Percentiles rank a stretch among this genome's conserved stretches.
phyloP scores from a whole-genome alignment of 2,329 filamentous ascomycete species.

The Keithomyces neogunnii region DNA sequence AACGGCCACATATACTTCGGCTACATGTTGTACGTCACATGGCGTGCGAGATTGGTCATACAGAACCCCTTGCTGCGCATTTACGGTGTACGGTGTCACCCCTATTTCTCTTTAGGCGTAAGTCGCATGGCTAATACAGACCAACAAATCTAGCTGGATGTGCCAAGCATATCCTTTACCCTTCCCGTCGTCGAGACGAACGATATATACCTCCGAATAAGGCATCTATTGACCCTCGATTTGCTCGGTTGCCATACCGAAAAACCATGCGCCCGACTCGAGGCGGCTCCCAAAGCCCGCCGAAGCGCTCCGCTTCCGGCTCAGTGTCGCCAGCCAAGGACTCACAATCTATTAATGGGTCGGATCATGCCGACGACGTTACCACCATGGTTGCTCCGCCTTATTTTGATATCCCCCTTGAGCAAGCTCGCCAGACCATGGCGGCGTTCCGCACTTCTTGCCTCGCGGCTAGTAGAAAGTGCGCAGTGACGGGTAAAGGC shows the following conservation, averaged over 20 bases:
- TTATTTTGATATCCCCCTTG: neutral
- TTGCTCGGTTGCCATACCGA: slow-evolving; percentile 6
- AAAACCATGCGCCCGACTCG: neutral
- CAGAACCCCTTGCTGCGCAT: too few relatives aligned
- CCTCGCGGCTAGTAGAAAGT: neutral
- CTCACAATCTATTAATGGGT: neutral
- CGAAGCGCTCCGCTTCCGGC: neutral
- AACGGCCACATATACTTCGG: too few relatives aligned
- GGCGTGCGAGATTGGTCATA: too few relatives aligned
- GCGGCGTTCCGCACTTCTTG: neutral
- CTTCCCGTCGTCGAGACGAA: neutral
- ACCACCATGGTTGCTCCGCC: neutral
- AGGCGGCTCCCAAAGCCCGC: neutral
- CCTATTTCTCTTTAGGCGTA: neutral
- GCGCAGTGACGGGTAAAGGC: slow-evolving; percentile 10
- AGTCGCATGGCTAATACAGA: too few relatives aligned
- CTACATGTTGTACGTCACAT: too few relatives aligned
- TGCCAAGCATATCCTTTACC: neutral
- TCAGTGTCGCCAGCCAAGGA: neutral
- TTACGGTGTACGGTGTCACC: neutral
- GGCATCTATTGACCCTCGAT: neutral
- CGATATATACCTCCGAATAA: neutral
- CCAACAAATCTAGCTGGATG: neutral
- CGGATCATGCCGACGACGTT: neutral
- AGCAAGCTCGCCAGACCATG: neutral